phyloP scores from a whole-genome alignment of 2,329 filamentous ascomycete genomes.

The Diplodia corticola region DNA sequence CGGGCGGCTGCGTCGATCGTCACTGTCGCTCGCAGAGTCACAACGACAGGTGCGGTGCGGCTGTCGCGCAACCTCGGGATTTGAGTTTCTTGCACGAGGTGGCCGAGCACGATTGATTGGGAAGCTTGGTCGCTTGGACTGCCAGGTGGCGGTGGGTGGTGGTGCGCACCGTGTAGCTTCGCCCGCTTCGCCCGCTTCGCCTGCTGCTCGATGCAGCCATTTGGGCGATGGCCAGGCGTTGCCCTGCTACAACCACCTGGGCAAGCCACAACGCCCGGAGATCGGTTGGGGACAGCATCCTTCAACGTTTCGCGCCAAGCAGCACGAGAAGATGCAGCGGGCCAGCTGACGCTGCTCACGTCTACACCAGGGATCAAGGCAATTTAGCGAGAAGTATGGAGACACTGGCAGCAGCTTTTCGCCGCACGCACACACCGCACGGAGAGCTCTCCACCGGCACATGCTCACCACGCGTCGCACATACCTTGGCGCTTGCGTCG shows the following conservation, averaged over 20 bases:
- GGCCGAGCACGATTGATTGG: neutral
- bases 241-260: neutral
- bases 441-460: slow-evolving; percentile 2
- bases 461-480: slow-evolving; percentile 5
- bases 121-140: slow-evolving; percentile 1
- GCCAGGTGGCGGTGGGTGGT: neutral
- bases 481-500: neutral
- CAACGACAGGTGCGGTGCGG: neutral
- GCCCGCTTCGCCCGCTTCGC: neutral
- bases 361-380: slow-evolving; percentile 1
- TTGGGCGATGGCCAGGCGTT: neutral
- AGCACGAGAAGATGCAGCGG: neutral
- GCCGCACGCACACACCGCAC: slow-evolving; percentile 4
- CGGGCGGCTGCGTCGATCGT: slow-evolving; percentile 19
- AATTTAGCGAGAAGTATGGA: neutral
- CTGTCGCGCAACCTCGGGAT: slow-evolving; percentile 12
- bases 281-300: neutral
- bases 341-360: neutral
- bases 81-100: slow-evolving; percentile 14
- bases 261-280: neutral
- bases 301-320: slow-evolving; percentile 1
- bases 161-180: neutral
- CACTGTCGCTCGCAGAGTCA: neutral
- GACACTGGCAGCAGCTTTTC: neutral
- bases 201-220: neutral